Evolutionary conservation across 371 early-diverging fungal species (phyloP).

Genomic region (Lichtheimia corymbifera): DNA sequence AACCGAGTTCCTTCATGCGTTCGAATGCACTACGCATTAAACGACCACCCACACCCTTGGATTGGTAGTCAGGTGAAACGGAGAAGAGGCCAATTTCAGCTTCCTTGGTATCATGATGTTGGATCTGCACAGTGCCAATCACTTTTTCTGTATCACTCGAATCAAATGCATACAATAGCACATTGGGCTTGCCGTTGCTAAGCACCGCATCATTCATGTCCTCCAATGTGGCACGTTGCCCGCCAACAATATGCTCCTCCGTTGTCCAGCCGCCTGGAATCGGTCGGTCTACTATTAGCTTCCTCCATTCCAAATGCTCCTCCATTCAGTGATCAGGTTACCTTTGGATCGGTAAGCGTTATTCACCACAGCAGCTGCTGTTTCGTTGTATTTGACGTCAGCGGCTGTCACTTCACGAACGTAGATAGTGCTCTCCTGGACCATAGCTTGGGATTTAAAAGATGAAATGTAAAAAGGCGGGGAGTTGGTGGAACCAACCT

Average conservation of each 20-base stretch:
- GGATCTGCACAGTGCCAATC: constrained; percentile 44
- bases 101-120: constrained; percentile 16
- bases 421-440: constrained; percentile 13
- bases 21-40: constrained; percentile 46
- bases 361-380: constrained; percentile 16
- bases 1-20: constrained; percentile 36
- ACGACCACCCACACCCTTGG: constrained; percentile 56
- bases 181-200: constrained; percentile 26
- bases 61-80: constrained; percentile 52
- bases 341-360: constrained; percentile 24
- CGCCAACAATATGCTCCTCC: constrained; percentile 34
- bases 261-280: constrained; percentile 46
- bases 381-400: constrained; percentile 17
- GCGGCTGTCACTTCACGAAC: constrained; percentile 19
- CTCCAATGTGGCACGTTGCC: constrained; percentile 30
- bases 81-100: constrained; percentile 53
- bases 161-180: constrained; percentile 27
- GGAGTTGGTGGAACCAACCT: no score
- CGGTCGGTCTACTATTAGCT: background rate
- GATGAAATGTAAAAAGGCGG: no score
- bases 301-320: background rate
- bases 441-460: constrained; percentile 9
- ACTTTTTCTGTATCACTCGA: constrained; percentile 17
- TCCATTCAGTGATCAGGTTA: background rate
- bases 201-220: constrained; percentile 24